Percentiles rank a stretch among this genome's conserved stretches.
These are phyloP conservation scores for Otatea glauca DNA, from an alignment of 176 grass and related monocot species.

Conservation along the genomic window DNA sequence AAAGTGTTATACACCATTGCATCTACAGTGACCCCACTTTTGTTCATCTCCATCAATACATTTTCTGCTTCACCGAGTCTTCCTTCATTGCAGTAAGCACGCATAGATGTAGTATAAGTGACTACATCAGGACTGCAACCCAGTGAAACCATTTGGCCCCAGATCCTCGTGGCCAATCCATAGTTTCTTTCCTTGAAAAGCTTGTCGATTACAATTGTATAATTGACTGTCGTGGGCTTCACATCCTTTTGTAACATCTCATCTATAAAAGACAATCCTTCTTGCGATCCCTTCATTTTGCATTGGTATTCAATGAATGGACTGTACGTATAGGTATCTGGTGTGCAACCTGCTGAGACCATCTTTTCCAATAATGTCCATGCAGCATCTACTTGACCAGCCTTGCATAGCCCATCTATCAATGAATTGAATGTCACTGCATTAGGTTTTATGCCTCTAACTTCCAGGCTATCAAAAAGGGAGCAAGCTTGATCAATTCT, in stretches of 20 bases:
- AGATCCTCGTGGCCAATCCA: conserved; percentile 51
- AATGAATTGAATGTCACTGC: conserved; percentile 63
- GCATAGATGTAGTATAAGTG: conserved; percentile 63
- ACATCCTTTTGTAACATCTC: conserved; percentile 60
- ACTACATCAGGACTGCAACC: conserved; percentile 58
- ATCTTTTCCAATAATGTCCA: conserved; percentile 57
- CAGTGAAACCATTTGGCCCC: conserved; percentile 56
- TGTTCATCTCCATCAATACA: conserved; percentile 53
- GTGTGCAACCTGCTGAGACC: conserved; percentile 49
- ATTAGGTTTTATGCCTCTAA: conserved; percentile 53
- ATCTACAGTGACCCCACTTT: conserved; percentile 46
- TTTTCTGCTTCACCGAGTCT: conserved; percentile 58
- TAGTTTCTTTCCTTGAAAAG: conserved; percentile 57
- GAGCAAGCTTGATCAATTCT: conserved; percentile 56
- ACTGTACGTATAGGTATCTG: conserved; percentile 66
- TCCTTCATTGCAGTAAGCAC: conserved; percentile 58
- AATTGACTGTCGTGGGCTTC: conserved; percentile 52
- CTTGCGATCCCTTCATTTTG: conserved; percentile 52
- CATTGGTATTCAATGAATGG: conserved; percentile 60
- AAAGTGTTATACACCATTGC: conserved; percentile 62
- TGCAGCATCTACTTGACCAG: conserved; percentile 53
- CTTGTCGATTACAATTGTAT: conserved; percentile 67
- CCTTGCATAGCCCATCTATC: conserved; percentile 61
- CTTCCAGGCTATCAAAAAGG: conserved; percentile 48
- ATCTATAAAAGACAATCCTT: conserved; percentile 56